Percentiles rank a stretch among this genome's conserved stretches.
Conservation (phyloP, 2,329 filamentous ascomycete species). For the Diplodia mutila region DNA sequence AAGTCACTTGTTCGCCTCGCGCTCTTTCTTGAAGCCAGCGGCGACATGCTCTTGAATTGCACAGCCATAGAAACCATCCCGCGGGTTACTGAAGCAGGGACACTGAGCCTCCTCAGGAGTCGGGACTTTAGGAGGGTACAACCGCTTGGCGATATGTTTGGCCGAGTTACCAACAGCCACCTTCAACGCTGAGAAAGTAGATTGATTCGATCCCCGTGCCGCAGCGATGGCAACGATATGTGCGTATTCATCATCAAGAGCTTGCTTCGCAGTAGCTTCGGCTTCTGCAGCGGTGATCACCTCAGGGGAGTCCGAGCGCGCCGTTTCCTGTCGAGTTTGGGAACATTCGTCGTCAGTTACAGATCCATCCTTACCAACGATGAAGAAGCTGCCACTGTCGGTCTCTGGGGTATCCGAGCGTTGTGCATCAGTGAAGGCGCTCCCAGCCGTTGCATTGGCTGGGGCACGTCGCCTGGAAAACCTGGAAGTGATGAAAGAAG, state of each 20-base stretch:
- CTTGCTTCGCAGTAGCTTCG: not conserved
- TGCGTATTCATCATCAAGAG: not conserved
- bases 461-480: not conserved
- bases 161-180: not conserved
- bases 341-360: not conserved
- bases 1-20: not conserved
- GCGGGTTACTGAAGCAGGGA: not conserved
- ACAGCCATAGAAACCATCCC: not conserved
- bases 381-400: not conserved
- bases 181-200: not conserved
- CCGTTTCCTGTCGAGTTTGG: not conserved
- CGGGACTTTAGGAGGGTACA: not conserved
- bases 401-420: too few relatives aligned
- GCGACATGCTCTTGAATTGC: not conserved
- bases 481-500: not conserved
- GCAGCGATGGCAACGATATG: not conserved
- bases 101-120: conserved; percentile 1
- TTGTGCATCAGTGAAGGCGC: not conserved
- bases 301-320: not conserved
- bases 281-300: not conserved
- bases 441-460: not conserved
- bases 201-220: not conserved
- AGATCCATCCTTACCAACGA: not conserved
- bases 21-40: not conserved
- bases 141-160: not conserved